Conservation (phyloP, 192 early-diverging fungal species). For the Coemansia asiatica region DNA sequence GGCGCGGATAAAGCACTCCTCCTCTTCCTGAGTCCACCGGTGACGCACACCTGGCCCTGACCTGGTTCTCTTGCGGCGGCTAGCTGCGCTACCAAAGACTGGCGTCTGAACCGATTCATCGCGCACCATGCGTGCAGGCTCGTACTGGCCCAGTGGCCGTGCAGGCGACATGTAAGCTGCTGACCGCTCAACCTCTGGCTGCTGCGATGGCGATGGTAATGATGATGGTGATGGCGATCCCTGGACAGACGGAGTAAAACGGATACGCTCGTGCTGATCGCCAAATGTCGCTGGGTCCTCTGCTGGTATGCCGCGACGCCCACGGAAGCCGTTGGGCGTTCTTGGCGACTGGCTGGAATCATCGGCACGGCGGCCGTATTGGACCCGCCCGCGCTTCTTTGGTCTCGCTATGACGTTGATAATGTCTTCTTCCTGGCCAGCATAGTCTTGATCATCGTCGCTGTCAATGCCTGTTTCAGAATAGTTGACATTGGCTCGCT, state of each 20-base stretch:
- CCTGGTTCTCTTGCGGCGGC: not conserved
- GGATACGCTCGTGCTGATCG: conserved; percentile 6
- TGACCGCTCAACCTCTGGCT: not conserved
- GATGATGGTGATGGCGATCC: conserved; percentile 13
- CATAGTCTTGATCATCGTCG: not conserved
- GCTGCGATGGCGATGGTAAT: not conserved
- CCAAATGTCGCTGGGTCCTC: conserved; percentile 18
- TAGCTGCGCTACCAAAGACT: not conserved
- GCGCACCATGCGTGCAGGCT: conserved; percentile 14
- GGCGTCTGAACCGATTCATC: conserved; percentile 5
- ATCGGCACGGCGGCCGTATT: not conserved
- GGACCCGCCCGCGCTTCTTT: conserved; percentile 5
- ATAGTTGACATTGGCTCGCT: not conserved
- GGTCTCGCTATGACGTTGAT: not conserved
- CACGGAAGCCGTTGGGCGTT: conserved; percentile 18
- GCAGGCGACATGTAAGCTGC: not conserved
- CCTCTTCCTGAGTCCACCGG: conserved; percentile 39
- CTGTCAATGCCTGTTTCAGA: not conserved
- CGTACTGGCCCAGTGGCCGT: conserved; percentile 39
- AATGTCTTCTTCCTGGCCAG: not conserved
- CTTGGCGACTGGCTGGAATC: not conserved
- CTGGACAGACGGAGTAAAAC: conserved; percentile 33
- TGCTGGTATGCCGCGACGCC: conserved; percentile 43
- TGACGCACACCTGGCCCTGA: not conserved
- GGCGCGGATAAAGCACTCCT: conserved; percentile 37